Evolutionary conservation across 352 stramenopile species (phyloP), one percentile per base, ranked within the genome.

Genomic region (Pythium phragmitis): DNA sequence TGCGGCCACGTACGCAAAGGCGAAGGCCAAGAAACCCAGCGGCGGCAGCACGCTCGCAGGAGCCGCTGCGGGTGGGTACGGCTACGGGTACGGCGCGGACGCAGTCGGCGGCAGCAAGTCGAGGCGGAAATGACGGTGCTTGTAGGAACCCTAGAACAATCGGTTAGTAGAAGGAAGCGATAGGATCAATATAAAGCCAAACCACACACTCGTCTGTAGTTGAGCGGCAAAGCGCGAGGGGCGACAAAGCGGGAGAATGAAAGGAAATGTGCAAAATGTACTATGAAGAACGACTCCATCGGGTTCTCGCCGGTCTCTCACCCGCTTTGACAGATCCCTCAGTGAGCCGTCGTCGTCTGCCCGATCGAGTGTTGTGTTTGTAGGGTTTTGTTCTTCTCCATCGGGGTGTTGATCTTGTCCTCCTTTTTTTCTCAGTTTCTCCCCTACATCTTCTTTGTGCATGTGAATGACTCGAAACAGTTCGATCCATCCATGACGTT

Each of bases 51-150:
- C 19, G 36, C 41, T 69, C 30, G 45, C 47, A 6, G 57, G 33
- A 8, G 52, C 42, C 14, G 54, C 53, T 28, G 61, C 49, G 6
- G 54, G 54, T 17, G 60, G 60, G 9, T 48, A 52, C 23, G 63
- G 63, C 17, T 69, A 63, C 26, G 60, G 60, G 16, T 67, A 67
- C 43, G 37, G 41, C 34, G 41, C 36, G 13, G 39, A 46, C 37
- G 30, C 50, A 39, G 34, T 39, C 7, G 34, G 34, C 3, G 46
- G 63, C 33, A 57, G 42, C 21, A 70, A 65, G 45, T 23, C 33
- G 46, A 59, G 63, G 33, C 63, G 63, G 62, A 70, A 70, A 65
- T 70, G 57, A 70, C 30, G 19, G 48, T n/a, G 11, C 14, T 9
- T 21, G 7, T 61, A 61, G 39, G 37, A 23, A 43, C 7, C 23